Evolutionary conservation across 164 flowering plant genomes (phyloP).

Genomic region (Aristolochia fimbriata): DNA sequence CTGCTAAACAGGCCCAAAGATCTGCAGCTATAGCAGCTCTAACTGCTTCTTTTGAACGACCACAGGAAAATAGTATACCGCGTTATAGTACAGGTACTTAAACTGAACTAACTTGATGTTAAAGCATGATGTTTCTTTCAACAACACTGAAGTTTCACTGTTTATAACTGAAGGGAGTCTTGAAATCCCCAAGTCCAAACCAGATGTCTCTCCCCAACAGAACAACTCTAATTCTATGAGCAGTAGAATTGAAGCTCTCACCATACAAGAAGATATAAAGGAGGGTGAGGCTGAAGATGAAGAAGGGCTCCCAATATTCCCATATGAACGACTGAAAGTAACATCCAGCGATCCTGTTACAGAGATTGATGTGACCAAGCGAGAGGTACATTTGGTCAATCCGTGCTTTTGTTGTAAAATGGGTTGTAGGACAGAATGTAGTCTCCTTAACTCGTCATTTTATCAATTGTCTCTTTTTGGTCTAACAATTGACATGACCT

Average conservation of each 20-base stretch:
- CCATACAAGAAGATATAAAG: constrained; percentile 78
- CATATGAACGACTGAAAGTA: constrained; percentile 77
- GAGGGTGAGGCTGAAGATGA: constrained; percentile 96
- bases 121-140: neutral
- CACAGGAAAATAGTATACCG: constrained; percentile 36
- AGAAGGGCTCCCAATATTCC: constrained; percentile 70
- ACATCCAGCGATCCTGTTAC: constrained; percentile 58
- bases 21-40: constrained; percentile 73
- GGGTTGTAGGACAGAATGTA: too few species aligned
- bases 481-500: neutral
- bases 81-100: constrained; percentile 51
- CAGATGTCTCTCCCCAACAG: constrained; percentile 27
- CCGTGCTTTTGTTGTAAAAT: too few species aligned
- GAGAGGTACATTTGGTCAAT: constrained; percentile 52
- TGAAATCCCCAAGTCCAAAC: constrained; percentile 31
- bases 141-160: constrained; percentile 6
- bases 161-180: constrained; percentile 32
- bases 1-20: constrained; percentile 38
- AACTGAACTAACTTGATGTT: neutral
- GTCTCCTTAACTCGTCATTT: too few species aligned
- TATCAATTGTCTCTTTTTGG: neutral
- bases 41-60: constrained; percentile 50
- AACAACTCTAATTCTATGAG: constrained; percentile 38
- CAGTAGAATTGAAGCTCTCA: constrained; percentile 54
- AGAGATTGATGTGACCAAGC: constrained; percentile 85